These are phyloP conservation scores for Cercospora sp. DNA, from an alignment of 2,329 filamentous ascomycete species.

Conservation along the genomic window DNA sequence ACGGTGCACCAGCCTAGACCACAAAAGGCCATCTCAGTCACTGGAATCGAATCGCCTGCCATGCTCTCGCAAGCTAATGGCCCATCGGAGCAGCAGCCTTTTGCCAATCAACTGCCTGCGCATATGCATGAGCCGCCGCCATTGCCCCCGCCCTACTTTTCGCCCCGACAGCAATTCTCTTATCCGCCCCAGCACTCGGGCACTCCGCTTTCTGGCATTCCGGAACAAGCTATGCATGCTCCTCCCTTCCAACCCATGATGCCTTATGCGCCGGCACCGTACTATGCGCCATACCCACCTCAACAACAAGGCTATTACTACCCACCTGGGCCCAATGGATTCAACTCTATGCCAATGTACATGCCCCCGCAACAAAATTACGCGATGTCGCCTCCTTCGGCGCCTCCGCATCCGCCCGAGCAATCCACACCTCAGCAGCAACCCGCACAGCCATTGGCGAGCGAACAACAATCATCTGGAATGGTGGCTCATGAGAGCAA, in stretches of 20 bases:
- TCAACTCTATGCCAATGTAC: slow-evolving; percentile 38
- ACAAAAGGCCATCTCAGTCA: slow-evolving; percentile 90
- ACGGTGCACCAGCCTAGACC: slow-evolving; percentile 94
- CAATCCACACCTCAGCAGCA: slow-evolving; percentile 29
- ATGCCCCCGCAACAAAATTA: slow-evolving; percentile 34
- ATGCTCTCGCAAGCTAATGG: slow-evolving; percentile 55
- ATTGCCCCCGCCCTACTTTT: slow-evolving; percentile 51
- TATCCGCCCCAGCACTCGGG: slow-evolving; percentile 69
- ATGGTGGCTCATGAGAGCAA: slow-evolving; percentile 84
- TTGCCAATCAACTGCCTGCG: slow-evolving; percentile 89
- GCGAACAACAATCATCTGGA: slow-evolving; percentile 43
- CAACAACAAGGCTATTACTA: slow-evolving; percentile 66
- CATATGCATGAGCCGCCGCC: slow-evolving; percentile 63
- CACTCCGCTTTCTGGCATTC: slow-evolving; percentile 87
- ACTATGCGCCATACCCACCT: slow-evolving; percentile 59
- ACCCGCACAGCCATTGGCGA: slow-evolving; percentile 19
- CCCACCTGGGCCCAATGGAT: slow-evolving; percentile 45
- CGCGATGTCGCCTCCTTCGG: slow-evolving; percentile 37
- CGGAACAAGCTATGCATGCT: slow-evolving; percentile 87
- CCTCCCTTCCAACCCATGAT: slow-evolving; percentile 73
- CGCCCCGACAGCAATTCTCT: slow-evolving; percentile 52
- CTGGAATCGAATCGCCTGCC: slow-evolving; percentile 84
- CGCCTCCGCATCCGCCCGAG: slow-evolving; percentile 37
- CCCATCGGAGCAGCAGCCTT: slow-evolving; percentile 72
- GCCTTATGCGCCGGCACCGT: slow-evolving; percentile 58